A percentile compares a stretch with the other conserved stretches of the same genome.
phyloP scores from a whole-genome alignment of 345 rosid species.

The Euphorbia pulcherrima region DNA sequence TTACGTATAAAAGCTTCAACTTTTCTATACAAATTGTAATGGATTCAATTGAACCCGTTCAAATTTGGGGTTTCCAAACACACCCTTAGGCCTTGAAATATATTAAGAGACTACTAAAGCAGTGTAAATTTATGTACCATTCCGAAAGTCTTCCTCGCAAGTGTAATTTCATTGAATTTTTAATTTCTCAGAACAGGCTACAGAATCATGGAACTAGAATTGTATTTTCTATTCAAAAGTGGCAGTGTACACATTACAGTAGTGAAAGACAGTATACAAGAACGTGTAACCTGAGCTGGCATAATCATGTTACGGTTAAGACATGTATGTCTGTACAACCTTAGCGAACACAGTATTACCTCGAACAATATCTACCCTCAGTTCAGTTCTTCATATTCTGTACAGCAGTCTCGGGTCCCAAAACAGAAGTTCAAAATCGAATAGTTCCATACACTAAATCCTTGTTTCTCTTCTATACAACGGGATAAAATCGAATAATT shows the following conservation, averaged over 20 bases:
- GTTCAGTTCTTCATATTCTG: slow-evolving; percentile 31
- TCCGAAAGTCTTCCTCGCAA: neutral
- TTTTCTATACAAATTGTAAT: no score
- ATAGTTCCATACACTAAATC: slow-evolving; percentile 2
- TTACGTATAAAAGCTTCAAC: no score
- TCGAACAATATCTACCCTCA: slow-evolving; percentile 19
- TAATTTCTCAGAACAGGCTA: neutral
- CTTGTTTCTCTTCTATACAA: slow-evolving; percentile 19
- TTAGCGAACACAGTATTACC: slow-evolving; percentile 19
- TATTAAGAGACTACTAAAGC: no score
- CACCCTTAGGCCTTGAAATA: no score
- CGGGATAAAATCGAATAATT: slow-evolving; percentile 20
- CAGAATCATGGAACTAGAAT: slow-evolving; percentile 13
- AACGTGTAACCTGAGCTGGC: slow-evolving; percentile 21
- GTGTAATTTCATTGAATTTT: neutral
- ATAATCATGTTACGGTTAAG: neutral
- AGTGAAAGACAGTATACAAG: slow-evolving; percentile 16
- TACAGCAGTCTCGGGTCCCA: slow-evolving; percentile 32
- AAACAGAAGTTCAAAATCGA: slow-evolving; percentile 21
- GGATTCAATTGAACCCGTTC: no score
- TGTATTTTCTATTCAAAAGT: slow-evolving; percentile 15
- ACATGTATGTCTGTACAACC: slow-evolving; percentile 16
- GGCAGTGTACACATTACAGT: slow-evolving; percentile 33
- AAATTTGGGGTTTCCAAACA: no score
- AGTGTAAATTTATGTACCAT: no score